These are phyloP conservation scores for Trifolium repens DNA, from an alignment of 306 rosid species.

Conservation along the genomic window DNA sequence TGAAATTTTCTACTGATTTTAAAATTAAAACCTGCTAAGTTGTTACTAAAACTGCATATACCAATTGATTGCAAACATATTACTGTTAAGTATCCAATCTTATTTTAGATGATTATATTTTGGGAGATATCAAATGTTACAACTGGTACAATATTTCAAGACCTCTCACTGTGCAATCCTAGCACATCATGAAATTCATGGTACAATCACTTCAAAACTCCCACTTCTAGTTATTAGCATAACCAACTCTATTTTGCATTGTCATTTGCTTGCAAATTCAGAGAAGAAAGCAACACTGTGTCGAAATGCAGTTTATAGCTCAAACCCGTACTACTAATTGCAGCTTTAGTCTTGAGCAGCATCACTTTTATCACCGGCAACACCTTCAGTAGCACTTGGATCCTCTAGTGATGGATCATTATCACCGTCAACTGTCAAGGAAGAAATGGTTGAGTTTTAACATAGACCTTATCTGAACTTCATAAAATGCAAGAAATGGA, in stretches of 20 bases:
- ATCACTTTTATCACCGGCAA: slow-evolving; percentile 34
- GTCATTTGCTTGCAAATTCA: slow-evolving; percentile 37
- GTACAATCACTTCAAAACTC: slow-evolving; percentile 48
- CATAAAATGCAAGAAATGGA: slow-evolving; percentile 9
- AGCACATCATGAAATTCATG: slow-evolving; percentile 45
- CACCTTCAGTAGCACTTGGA: slow-evolving; percentile 44
- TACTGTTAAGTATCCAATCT: slow-evolving; percentile 26
- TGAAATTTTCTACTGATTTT: no score
- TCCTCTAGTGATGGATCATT: slow-evolving; percentile 46
- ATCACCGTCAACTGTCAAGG: slow-evolving; percentile 46
- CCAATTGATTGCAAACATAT: slow-evolving; percentile 22
- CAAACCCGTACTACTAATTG: slow-evolving; percentile 36
- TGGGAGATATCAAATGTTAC: slow-evolving; percentile 46
- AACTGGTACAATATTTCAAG: slow-evolving; percentile 39
- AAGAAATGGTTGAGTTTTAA: slow-evolving; percentile 28
- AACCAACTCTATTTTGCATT: slow-evolving; percentile 38
- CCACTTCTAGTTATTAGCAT: slow-evolving; percentile 46
- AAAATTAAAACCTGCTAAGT: background rate
- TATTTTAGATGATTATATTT: slow-evolving; percentile 42
- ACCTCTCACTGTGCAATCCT: slow-evolving; percentile 39
- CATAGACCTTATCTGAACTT: background rate
- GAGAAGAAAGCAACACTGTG: slow-evolving; percentile 33
- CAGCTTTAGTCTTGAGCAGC: slow-evolving; percentile 50
- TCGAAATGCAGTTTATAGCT: slow-evolving; percentile 31
- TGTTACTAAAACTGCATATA: background rate